Evolutionary conservation across 805 yeast species (phyloP), one percentile per base, ranked within the genome.

Genomic region (Myxozyma geophila): DNA sequence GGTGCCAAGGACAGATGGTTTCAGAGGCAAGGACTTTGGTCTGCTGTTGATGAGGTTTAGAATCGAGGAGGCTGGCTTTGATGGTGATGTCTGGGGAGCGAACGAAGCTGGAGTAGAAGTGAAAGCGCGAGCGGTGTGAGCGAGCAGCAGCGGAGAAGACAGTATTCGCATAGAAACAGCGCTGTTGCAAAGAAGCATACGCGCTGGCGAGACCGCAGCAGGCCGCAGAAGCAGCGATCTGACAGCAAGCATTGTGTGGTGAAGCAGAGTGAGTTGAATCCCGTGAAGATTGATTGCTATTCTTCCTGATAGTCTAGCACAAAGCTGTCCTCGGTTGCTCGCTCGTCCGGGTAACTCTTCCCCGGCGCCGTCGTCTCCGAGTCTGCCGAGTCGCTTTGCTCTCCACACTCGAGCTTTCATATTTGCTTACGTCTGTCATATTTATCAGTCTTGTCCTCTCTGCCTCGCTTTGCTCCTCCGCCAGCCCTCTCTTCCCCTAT

Each of bases 351-450:
- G 50, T 46, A 46, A 46, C 47, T 9, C 9, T 33, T 7, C 50
- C 21, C 21, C n/a, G 50, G 35, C 50, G 19, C 50, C 50, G 50
- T 46, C 50, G 50, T 46, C 50, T 46, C 50, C 50, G 50, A 46
- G 35, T 10, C 28, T 19, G 21, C 50, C 50, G 50, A 46, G 50
- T 28, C 21, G 10, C 15, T 23, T 13, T 50, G 36, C 43, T 9
- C 54, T 33, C 36, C 23, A 13, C 43, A 17, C 28, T 40, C 35
- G 36, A 15, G 12, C 53, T 48, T 33, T 33, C n/a, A 1, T 48
- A 21, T 35, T 48, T 9, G 15, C 41, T 19, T 28, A 28, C 28
- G 28, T n/a, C 43, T n/a, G 17, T 50, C 17, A 15, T 50, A 12
- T 15, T 50, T 19, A 2, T 15, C 15, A 28, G 17, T 17, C 19